Conservation (phyloP, 495 filamentous ascomycete species). For the Penicillium riverlandense region DNA sequence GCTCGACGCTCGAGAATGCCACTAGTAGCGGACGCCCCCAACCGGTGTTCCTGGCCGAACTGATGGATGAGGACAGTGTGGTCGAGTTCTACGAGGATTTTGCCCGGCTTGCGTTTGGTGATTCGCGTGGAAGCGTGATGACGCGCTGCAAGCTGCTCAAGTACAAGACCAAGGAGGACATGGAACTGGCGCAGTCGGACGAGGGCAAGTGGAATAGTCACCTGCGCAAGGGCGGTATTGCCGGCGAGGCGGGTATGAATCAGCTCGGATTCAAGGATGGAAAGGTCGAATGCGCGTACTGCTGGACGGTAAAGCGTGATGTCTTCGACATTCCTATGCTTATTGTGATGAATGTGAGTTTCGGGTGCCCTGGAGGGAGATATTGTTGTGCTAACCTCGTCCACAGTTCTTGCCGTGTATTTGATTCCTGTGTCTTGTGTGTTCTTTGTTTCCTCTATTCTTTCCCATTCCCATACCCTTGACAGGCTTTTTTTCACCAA, state of each 20-base stretch:
- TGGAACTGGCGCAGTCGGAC: constrained; percentile 35
- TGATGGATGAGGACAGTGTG: constrained; percentile 89
- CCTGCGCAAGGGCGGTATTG: constrained; percentile 50
- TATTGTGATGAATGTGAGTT: constrained; percentile 91
- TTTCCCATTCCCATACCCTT: constrained; percentile 5
- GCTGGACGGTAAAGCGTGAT: constrained; percentile 94
- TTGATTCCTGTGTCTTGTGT: constrained; percentile 21
- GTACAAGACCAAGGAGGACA: constrained; percentile 71
- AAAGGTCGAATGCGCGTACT: constrained; percentile 88
- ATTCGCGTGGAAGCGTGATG: constrained; percentile 75
- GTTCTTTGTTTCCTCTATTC: constrained; percentile 7
- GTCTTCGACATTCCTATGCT: constrained; percentile 98
- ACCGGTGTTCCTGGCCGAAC: constrained; percentile 82
- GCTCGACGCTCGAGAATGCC: constrained; percentile 18
- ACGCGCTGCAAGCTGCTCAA: constrained; percentile 83
- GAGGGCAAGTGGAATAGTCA: constrained; percentile 40
- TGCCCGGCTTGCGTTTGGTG: constrained; percentile 80
- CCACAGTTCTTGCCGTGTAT: constrained; percentile 40
- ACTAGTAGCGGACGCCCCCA: constrained; percentile 39
- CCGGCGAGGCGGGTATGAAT: constrained; percentile 68
- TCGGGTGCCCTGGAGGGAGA: background rate
- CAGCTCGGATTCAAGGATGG: constrained; percentile 76
- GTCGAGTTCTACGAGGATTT: constrained; percentile 96
- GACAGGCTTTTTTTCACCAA: constrained; percentile 5
- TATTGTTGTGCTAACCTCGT: constrained; percentile 3